Base-by-base conservation (phyloP, 78 protist species). In the Goniomonas avonlea region DNA sequence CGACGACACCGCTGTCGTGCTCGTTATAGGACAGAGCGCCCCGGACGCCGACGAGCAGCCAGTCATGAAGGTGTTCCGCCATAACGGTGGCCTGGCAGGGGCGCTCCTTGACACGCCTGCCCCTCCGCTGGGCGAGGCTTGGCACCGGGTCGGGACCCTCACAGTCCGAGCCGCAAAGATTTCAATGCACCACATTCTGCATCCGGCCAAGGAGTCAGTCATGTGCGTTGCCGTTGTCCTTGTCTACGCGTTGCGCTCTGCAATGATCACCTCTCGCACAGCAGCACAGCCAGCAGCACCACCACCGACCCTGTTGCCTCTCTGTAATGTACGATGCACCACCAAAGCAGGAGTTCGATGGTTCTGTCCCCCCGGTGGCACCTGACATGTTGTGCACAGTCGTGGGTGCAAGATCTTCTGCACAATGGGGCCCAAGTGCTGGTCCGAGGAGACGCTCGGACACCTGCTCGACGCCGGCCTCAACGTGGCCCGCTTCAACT, bases 401-500 rank as follows among this genome's bases (percentile, higher is more conserved):
- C 13, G 7, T 27, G 39, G 1, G 32, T 68, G 18, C 75, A 68
- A 68, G 75, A 68, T 68, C 11, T 23, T 68, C 59, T 68, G 75
- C 34, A 68, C 75, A 23, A 68, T 68, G 75, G 75, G 75, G 21
- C 75, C 75, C 75, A 27, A 18, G 59, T 68, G 75, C 75, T 68
- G 75, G 75, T 9, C 3, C 56, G 75, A 68, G 8, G 75, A 39
- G 29, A 43, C 27, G 34, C 9, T 68, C 25, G 75, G 75, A 7
- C 3, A 41, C 59, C 75, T 68, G 75, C 5, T 68, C 5, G 75
- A 68, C 43, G 94, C 91, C 1, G 94, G 94, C 29, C 53, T 87
- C 81, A 86, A 86, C 85, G 35, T 85, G 48, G 71, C 88, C 50
- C 86, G 95, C 35, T 37, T 92, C 73, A 89, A 89, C 86, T 85